phyloP scores from a whole-genome alignment of 768 basidiomycete genomes.

The Lactarius evosmus region DNA sequence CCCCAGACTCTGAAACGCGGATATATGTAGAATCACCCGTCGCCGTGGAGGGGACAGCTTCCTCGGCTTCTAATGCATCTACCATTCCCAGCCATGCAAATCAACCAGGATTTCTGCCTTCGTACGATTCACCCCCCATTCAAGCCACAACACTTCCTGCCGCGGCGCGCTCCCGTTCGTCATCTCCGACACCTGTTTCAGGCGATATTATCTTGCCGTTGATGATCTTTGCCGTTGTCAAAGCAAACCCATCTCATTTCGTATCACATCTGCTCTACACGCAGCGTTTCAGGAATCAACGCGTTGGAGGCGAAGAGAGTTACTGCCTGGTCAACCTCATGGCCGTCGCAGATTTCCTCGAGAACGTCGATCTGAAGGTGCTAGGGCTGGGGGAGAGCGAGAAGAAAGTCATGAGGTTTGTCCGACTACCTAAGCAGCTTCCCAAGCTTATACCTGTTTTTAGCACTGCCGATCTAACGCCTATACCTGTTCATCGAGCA shows the following conservation, averaged over 20 bases:
- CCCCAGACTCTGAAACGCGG: conserved; percentile 27
- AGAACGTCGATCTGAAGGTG: conserved; percentile 84
- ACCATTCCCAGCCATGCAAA: not conserved
- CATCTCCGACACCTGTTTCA: conserved; percentile 55
- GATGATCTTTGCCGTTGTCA: conserved; percentile 92
- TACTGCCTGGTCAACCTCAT: conserved; percentile 94
- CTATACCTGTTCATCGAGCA: conserved; percentile 67
- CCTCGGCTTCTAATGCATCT: conserved; percentile 11
- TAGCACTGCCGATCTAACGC: conserved; percentile 77
- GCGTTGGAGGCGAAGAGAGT: conserved; percentile 75
- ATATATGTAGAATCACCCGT: conserved; percentile 16
- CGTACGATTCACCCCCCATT: not conserved
- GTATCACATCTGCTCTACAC: conserved; percentile 67
- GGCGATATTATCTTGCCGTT: conserved; percentile 91
- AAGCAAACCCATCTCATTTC: conserved; percentile 82
- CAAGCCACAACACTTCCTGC: conserved; percentile 17
- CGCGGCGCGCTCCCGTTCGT: conserved; percentile 23
- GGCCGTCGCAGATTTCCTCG: conserved; percentile 94
- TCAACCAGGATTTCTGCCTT: not conserved
- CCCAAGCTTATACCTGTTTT: conserved; percentile 1
- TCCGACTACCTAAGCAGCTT: not conserved
- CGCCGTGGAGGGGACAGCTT: not conserved
- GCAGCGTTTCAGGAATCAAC: conserved; percentile 55
- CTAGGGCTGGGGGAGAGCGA: conserved; percentile 61
- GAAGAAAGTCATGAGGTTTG: conserved; percentile 55